Percentiles rank a stretch among this genome's conserved stretches.
Evolutionary conservation across 495 filamentous ascomycete genomes (phyloP).

Genomic region (Astrocystis sublimbata): DNA sequence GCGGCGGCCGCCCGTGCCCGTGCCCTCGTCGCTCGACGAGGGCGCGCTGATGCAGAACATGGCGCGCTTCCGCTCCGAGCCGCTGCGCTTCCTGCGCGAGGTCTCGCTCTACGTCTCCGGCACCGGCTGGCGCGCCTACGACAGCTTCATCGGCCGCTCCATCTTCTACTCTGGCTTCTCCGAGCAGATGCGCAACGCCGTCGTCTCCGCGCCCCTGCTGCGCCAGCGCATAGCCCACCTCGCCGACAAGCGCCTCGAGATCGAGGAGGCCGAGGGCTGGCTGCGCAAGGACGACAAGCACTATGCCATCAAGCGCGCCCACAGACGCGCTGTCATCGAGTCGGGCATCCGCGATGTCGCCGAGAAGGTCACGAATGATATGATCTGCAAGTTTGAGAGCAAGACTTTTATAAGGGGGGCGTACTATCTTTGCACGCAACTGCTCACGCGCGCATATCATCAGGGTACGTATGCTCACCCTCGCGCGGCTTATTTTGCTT

Average conservation of each 20-base stretch:
- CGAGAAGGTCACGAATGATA: conserved; percentile 81
- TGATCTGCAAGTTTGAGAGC: conserved; percentile 99
- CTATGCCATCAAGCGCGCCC: conserved; percentile 57
- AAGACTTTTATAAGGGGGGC: conserved; percentile 88
- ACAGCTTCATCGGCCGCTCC: conserved; percentile 83
- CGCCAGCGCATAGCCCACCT: conserved; percentile 73
- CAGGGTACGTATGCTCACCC: conserved; percentile 57
- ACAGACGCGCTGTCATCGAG: conserved; percentile 61
- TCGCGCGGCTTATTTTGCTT: background rate
- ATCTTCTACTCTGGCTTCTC: conserved; percentile 92
- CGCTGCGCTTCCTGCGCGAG: conserved; percentile 80
- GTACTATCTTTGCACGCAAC: conserved; percentile 85
- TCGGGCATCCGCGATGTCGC: conserved; percentile 67
- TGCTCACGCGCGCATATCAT: conserved; percentile 90
- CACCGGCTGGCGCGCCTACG: conserved; percentile 91
- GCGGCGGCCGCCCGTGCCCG: conserved; percentile 34
- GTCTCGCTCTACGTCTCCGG: conserved; percentile 87
- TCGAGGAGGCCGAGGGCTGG: conserved; percentile 76
- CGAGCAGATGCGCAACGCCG: conserved; percentile 78
- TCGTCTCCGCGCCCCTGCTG: conserved; percentile 74
- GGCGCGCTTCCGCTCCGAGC: conserved; percentile 68
- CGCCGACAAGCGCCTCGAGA: conserved; percentile 66
- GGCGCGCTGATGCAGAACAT: conserved; percentile 77
- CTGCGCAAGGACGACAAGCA: conserved; percentile 57
- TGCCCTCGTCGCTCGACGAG: no score